Evolutionary conservation across 2,329 filamentous ascomycete genomes (phyloP).

Genomic region (Endothia cerciana): DNA sequence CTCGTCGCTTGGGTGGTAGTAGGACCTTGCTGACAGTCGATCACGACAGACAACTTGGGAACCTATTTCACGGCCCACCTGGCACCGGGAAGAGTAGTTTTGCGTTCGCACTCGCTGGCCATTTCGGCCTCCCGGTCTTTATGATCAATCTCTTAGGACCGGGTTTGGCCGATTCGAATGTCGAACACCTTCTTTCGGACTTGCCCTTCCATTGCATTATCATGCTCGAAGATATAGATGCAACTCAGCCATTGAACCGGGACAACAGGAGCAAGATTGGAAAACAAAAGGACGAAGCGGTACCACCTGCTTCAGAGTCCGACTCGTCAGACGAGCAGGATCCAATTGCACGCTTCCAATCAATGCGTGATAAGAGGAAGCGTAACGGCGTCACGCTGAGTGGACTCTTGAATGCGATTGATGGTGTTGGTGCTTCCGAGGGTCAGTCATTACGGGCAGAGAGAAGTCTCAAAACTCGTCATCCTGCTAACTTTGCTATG

Average conservation of each 20-base stretch:
- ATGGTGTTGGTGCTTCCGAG: constrained; percentile 22
- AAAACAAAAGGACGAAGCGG: too few species aligned
- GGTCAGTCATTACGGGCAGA: constrained; percentile 1
- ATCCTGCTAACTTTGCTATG: neutral
- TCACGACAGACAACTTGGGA: constrained; percentile 13
- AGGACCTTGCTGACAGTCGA: neutral
- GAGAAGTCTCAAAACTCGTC: neutral
- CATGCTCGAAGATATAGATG: constrained; percentile 25
- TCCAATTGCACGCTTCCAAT: too few species aligned
- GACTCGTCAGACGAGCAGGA: neutral
- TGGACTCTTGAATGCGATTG: constrained; percentile 25
- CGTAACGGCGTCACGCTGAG: constrained; percentile 19
- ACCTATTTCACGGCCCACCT: constrained; percentile 25
- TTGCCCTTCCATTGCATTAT: constrained; percentile 22
- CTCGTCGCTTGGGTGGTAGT: neutral
- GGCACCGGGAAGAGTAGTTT: constrained; percentile 23
- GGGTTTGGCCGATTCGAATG: constrained; percentile 10
- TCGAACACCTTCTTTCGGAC: constrained; percentile 14
- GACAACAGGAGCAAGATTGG: neutral
- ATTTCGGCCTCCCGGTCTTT: constrained; percentile 22
- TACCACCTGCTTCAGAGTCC: neutral
- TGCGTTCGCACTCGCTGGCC: constrained; percentile 23
- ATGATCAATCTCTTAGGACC: constrained; percentile 23
- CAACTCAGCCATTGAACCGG: constrained; percentile 18
- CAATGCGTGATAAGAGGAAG: neutral